phyloP scores from a whole-genome alignment of 2,329 filamentous ascomycete species.

The Aaosphaeria pasadenensis region DNA sequence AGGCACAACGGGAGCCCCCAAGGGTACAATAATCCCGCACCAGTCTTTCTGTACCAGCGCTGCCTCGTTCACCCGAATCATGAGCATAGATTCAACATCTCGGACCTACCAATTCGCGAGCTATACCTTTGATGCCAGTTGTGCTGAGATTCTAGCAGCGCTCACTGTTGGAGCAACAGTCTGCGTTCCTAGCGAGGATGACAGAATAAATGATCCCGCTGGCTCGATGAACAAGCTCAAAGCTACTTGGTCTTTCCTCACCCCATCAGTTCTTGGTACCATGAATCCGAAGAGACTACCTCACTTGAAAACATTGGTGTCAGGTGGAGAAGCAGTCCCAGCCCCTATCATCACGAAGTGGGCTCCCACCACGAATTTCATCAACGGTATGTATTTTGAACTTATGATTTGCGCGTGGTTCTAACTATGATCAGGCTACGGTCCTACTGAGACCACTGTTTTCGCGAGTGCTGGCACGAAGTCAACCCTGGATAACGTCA shows the following conservation, averaged over 20 bases:
- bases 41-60: slow-evolving; percentile 53
- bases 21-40: slow-evolving; percentile 64
- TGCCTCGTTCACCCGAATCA: slow-evolving; percentile 21
- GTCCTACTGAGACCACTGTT: slow-evolving; percentile 31
- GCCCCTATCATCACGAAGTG: slow-evolving; percentile 44
- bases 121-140: slow-evolving; percentile 57
- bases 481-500: slow-evolving; percentile 19
- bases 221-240: slow-evolving; percentile 36
- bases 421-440: slow-evolving; percentile 20
- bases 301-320: slow-evolving; percentile 41
- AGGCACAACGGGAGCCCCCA: slow-evolving; percentile 44
- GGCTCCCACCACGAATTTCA: slow-evolving; percentile 41
- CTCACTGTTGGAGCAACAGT: slow-evolving; percentile 50
- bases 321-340: slow-evolving; percentile 44
- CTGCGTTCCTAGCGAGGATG: slow-evolving; percentile 55
- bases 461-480: slow-evolving; percentile 21
- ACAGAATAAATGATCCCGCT: slow-evolving; percentile 52
- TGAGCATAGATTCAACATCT: slow-evolving; percentile 50
- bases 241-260: slow-evolving; percentile 27
- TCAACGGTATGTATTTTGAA: slow-evolving; percentile 41
- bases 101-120: slow-evolving; percentile 53
- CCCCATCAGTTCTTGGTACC: slow-evolving; percentile 36
- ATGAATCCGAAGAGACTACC: slow-evolving; percentile 40
- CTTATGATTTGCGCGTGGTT: slow-evolving; percentile 24
- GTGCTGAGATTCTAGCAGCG: slow-evolving; percentile 54